Evolutionary conservation across 2,329 filamentous ascomycete genomes (phyloP).

Genomic region (Incumbomyces delicatus): DNA sequence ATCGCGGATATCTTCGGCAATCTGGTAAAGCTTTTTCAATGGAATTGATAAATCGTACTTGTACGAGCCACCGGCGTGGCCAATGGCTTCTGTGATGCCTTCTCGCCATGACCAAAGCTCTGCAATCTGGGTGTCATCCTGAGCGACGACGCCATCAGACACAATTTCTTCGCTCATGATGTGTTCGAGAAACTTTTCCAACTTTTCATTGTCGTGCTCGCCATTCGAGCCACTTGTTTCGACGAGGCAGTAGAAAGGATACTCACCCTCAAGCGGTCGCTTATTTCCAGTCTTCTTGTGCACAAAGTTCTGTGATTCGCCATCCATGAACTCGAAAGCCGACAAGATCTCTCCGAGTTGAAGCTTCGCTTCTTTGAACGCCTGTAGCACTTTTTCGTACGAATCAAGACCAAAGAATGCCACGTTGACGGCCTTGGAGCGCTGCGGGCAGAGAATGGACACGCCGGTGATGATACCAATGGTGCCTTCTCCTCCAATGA

Average conservation of each 20-base stretch:
- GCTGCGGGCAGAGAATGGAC: slow-evolving; percentile 79
- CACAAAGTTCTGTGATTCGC: slow-evolving; percentile 68
- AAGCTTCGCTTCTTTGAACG: slow-evolving; percentile 79
- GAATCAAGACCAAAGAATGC: slow-evolving; percentile 87
- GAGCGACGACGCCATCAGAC: slow-evolving; percentile 78
- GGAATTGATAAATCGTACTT: slow-evolving; percentile 98
- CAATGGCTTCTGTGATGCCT: slow-evolving; percentile 78
- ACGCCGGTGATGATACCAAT: slow-evolving; percentile 88
- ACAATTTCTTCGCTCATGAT: slow-evolving; percentile 85
- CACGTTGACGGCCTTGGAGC: slow-evolving; percentile 81
- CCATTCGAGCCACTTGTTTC: slow-evolving; percentile 92
- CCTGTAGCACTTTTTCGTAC: slow-evolving; percentile 76
- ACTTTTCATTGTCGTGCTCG: slow-evolving; percentile 87
- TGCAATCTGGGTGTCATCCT: slow-evolving; percentile 82
- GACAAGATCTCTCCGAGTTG: slow-evolving; percentile 92
- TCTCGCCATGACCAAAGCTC: slow-evolving; percentile 88
- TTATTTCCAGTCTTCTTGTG: slow-evolving; percentile 64
- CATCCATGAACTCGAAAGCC: slow-evolving; percentile 96
- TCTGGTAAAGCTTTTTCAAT: slow-evolving; percentile 70
- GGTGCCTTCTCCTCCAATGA: slow-evolving; percentile 91
- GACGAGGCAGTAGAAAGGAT: slow-evolving; percentile 93
- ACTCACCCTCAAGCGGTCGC: slow-evolving; percentile 67
- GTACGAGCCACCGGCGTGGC: slow-evolving; percentile 90
- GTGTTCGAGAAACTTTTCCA: slow-evolving; percentile 80
- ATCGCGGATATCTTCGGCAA: slow-evolving; percentile 76